These are phyloP conservation scores for Pseudogymnoascus sp. DNA, from an alignment of 2,329 filamentous ascomycete genomes.

Conservation along the genomic window DNA sequence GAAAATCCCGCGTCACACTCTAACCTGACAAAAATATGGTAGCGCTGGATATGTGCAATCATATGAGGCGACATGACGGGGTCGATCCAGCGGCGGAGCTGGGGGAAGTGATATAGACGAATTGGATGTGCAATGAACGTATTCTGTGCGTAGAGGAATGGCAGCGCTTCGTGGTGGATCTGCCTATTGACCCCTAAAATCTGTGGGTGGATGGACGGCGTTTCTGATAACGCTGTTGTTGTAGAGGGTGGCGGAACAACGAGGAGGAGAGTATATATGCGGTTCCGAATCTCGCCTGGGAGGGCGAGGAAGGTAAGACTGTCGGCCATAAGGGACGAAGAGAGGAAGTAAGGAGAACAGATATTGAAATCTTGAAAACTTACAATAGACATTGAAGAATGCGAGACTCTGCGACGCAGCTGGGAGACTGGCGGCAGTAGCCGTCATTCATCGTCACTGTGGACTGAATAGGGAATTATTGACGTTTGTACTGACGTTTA, in stretches of 20 bases:
- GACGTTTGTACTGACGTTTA: background rate
- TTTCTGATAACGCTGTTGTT: constrained; percentile 14
- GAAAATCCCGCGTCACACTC: constrained; percentile 42
- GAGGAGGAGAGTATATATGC: constrained; percentile 40
- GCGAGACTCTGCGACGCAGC: background rate
- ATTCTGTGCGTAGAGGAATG: constrained; percentile 41
- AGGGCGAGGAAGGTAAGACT: constrained; percentile 30
- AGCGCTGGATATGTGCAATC: constrained; percentile 33
- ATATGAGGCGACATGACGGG: constrained; percentile 30
- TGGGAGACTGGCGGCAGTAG: background rate
- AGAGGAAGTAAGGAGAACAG: background rate
- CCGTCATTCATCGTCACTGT: constrained; percentile 5
- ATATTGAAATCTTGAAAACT: background rate
- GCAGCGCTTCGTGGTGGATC: constrained; percentile 33
- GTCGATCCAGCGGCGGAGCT: constrained; percentile 29
- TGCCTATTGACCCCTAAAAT: constrained; percentile 35
- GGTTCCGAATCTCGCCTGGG: constrained; percentile 52
- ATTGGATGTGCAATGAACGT: constrained; percentile 41
- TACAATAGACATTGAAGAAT: background rate
- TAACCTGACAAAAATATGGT: constrained; percentile 38
- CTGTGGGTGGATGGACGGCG: constrained; percentile 29
- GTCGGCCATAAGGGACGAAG: background rate
- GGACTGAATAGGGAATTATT: background rate
- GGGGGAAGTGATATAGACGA: constrained; percentile 37
- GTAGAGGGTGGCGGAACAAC: constrained; percentile 19